phyloP scores from a whole-genome alignment of 169 alveolate species.

The Cystoisospora suis region DNA sequence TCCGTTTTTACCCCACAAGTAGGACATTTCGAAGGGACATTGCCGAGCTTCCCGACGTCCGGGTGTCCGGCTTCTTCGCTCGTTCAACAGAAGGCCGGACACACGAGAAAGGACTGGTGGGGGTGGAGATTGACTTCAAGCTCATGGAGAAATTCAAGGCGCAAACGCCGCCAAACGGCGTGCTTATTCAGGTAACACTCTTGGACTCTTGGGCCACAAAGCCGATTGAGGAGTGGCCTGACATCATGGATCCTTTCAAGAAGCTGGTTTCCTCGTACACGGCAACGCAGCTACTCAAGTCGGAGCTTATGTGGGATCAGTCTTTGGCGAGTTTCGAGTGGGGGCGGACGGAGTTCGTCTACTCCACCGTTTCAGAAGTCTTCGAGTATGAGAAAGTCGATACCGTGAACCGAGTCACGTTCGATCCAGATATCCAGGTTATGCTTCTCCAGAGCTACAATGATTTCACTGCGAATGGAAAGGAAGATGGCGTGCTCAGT shows the following conservation, averaged over 20 bases:
- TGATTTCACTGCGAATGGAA: background rate
- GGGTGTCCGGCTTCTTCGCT: slow-evolving; percentile 26
- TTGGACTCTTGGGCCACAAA: slow-evolving; percentile 8
- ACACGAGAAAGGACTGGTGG: slow-evolving; percentile 7
- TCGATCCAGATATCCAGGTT: slow-evolving; percentile 27
- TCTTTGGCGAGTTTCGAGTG: slow-evolving; percentile 18
- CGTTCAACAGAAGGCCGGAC: slow-evolving; percentile 17
- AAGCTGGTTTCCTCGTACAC: slow-evolving; percentile 8
- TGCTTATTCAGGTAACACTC: background rate
- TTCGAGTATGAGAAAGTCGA: slow-evolving; percentile 11
- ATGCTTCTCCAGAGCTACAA: slow-evolving; percentile 34
- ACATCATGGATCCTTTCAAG: slow-evolving; percentile 19
- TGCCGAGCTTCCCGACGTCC: slow-evolving; percentile 7
- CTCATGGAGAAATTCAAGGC: slow-evolving; percentile 7
- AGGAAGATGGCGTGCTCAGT: slow-evolving; percentile 14
- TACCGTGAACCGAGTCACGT: background rate
- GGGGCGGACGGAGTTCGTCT: slow-evolving; percentile 22
- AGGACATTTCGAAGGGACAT: background rate
- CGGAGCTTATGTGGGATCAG: slow-evolving; percentile 29
- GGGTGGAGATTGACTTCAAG: slow-evolving; percentile 26
- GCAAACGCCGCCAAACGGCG: slow-evolving; percentile 10
- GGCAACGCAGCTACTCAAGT: slow-evolving; percentile 38
- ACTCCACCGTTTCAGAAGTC: slow-evolving; percentile 22
- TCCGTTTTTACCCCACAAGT: slow-evolving; percentile 24
- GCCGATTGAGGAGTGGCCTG: slow-evolving; percentile 23